These are phyloP conservation scores for Phialophora macrospora DNA, from an alignment of 2,329 filamentous ascomycete genomes.

Conservation along the genomic window DNA sequence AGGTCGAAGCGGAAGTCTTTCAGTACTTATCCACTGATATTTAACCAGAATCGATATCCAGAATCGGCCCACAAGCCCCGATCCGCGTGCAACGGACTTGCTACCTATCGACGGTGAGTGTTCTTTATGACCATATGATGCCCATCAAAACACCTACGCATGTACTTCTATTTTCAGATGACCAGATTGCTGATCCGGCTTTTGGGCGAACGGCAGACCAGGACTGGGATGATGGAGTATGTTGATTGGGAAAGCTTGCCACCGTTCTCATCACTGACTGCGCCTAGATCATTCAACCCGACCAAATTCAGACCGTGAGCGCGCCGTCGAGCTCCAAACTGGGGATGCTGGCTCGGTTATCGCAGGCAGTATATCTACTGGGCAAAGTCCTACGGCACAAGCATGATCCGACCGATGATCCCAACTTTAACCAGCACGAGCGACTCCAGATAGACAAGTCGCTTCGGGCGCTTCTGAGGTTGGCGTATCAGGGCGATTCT, in stretches of 20 bases:
- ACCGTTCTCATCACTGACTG: neutral
- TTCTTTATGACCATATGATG: too few relatives aligned
- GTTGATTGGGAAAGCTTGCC: neutral
- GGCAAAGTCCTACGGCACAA: conserved; percentile 13
- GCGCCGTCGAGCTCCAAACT: conserved; percentile 11
- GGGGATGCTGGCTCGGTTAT: conserved; percentile 22
- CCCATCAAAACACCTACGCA: too few relatives aligned
- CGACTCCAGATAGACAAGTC: conserved; percentile 13
- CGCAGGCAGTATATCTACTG: conserved; percentile 14
- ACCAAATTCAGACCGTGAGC: conserved; percentile 3
- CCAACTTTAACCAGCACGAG: conserved; percentile 11
- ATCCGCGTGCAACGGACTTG: conserved; percentile 16
- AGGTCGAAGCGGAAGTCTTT: neutral
- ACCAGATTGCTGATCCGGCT: too few relatives aligned
- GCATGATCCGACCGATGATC: conserved; percentile 17
- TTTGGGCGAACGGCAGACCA: conserved; percentile 2
- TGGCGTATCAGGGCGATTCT: conserved; percentile 12
- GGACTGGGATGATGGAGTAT: conserved; percentile 20
- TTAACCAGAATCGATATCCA: neutral
- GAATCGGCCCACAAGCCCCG: conserved; percentile 10
- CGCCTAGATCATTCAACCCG: conserved; percentile 5
- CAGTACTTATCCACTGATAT: neutral
- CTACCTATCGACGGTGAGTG: conserved; percentile 10
- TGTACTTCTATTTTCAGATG: too few relatives aligned
- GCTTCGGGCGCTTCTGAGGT: conserved; percentile 14